These are phyloP conservation scores for Abelmoschus esculentus DNA, from an alignment of 345 rosid species.

Conservation along the genomic window DNA sequence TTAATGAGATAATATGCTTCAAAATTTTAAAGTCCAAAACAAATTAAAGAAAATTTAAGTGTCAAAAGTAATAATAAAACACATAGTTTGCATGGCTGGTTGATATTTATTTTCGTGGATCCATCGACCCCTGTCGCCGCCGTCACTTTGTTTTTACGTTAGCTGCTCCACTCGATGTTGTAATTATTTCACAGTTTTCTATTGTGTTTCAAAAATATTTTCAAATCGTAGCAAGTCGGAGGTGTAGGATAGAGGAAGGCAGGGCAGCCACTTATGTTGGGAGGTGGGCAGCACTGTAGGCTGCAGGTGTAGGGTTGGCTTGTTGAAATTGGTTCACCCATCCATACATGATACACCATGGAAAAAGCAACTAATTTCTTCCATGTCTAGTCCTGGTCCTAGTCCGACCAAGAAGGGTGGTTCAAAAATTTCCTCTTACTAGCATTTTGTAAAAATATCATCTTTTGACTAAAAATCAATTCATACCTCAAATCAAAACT, in stretches of 20 bases:
- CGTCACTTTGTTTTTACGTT: background rate
- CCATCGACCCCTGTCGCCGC: background rate
- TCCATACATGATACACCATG: background rate
- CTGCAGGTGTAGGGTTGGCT: background rate
- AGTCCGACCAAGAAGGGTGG: background rate
- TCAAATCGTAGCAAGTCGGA: background rate
- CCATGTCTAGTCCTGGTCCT: too few species aligned
- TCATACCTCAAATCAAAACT: background rate
- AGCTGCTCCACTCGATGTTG: constrained; percentile 4
- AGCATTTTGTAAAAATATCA: too few species aligned
- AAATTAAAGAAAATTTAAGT: too few species aligned
- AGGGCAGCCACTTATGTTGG: constrained; percentile 6
- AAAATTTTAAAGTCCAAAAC: too few species aligned
- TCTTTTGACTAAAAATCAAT: too few species aligned
- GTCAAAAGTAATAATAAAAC: too few species aligned
- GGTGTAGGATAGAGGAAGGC: background rate
- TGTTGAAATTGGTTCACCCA: background rate
- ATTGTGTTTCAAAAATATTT: background rate
- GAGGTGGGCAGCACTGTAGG: constrained; percentile 11
- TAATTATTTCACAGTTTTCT: background rate
- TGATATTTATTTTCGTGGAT: background rate
- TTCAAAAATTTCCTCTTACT: background rate
- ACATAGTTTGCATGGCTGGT: background rate
- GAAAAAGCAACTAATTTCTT: background rate
- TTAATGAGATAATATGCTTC: too few species aligned